Base-by-base conservation (phyloP, 2,329 filamentous ascomycete genomes). In the Colletotrichum sp. region DNA sequence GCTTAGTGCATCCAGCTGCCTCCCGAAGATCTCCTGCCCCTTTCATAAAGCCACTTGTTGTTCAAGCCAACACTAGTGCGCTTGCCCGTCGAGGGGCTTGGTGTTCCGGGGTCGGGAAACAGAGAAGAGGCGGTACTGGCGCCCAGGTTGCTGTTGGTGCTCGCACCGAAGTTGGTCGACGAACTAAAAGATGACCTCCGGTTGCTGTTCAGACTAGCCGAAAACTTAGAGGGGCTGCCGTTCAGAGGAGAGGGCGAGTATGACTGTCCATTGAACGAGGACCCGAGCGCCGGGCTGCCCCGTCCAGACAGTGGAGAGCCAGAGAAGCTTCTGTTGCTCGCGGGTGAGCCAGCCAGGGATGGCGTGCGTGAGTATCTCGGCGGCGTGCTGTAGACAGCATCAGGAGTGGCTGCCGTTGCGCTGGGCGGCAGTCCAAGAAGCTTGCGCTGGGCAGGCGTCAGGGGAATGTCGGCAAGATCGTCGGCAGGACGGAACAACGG, bases 41-140 rank as follows among this genome's bases (percentile, higher is more conserved):
- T 95, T 85, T 98, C 95, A 82, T 98, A 99, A 76, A 98, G 85
- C 96, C 96, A 99, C 86, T 97, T 98, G 87, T 93, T 98, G 85
- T 96, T 98, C 82, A 98, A 82, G 1, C 93, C 92, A 69, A 98
- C 92, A 79, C 92, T 96, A 57, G 93, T 93, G 72, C 92, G 90
- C 86, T 94, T 95, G 49, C 90, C 89, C 8, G 88, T 86, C 8
- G 86, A 86, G 1, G 95, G 94, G 78, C 93, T 96, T 2, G 95
- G 94, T 21, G 93, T 93, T 16, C 90, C 89, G 2, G 93, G 92
- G n/a, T 91, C 91, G 24, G 88, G 84, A 78, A 92, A 91, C 34
- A 86, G 71, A 49, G 71, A 76, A 24, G 74, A 85, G 67, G 87
- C 84, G 32, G 84, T 88, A 81, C 86, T 90, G 59, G 85, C 69